These are phyloP conservation scores for Fraxinus excelsior DNA, from an alignment of 257 asterid species.

Conservation along the genomic window DNA sequence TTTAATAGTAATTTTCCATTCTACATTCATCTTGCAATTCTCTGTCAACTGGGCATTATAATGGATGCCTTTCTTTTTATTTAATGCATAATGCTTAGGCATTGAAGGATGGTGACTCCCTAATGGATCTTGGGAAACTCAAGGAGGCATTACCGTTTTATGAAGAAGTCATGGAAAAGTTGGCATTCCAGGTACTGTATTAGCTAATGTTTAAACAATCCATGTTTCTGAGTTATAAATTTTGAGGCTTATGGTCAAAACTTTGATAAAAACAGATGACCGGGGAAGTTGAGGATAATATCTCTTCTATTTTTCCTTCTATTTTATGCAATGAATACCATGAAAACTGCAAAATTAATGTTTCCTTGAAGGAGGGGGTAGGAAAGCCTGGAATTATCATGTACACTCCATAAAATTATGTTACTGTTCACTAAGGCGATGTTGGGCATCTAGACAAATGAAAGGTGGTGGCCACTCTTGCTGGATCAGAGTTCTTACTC, in stretches of 20 bases:
- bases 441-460: neutral
- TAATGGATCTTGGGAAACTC: slow-evolving; percentile 83
- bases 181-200: slow-evolving; percentile 64
- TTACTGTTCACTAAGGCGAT: neutral
- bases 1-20: neutral
- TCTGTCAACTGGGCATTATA: slow-evolving; percentile 27
- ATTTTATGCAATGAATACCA: neutral
- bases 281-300: neutral
- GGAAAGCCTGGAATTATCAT: neutral
- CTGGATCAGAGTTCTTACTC: neutral
- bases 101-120: slow-evolving; percentile 71
- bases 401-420: neutral
- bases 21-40: slow-evolving; percentile 1
- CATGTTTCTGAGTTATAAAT: slow-evolving; percentile 4
- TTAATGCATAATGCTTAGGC: slow-evolving; percentile 77
- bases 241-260: neutral
- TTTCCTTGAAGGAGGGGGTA: too few species aligned
- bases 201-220: neutral
- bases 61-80: slow-evolving; percentile 54
- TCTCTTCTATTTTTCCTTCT: neutral
- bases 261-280: neutral
- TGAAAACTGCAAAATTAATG: neutral
- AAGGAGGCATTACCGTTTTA: slow-evolving; percentile 77
- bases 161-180: slow-evolving; percentile 68
- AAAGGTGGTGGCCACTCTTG: neutral